Conservation (phyloP, 2,329 filamentous ascomycete species). For the Bipolaris sorokiniana region DNA sequence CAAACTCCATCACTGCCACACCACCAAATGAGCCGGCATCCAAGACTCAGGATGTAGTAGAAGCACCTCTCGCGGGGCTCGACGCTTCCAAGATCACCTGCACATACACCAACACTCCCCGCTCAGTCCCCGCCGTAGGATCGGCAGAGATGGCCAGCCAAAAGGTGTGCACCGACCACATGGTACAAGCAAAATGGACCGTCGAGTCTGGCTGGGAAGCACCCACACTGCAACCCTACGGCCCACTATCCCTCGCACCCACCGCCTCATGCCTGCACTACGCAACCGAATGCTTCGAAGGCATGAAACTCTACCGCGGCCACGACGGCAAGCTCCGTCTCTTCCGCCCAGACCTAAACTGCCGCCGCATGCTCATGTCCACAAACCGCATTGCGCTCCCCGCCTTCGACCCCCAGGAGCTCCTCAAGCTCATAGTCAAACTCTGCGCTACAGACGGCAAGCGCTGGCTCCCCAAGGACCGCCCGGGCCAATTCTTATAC, state of each 20-base stretch:
- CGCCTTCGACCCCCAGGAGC: constrained; percentile 70
- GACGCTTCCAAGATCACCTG: constrained; percentile 53
- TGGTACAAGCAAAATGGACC: constrained; percentile 78
- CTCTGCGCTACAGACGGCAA: constrained; percentile 75
- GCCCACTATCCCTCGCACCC: constrained; percentile 77
- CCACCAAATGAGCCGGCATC: constrained; percentile 28
- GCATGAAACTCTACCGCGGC: constrained; percentile 74
- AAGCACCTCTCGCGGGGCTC: constrained; percentile 46
- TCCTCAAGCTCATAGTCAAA: constrained; percentile 74
- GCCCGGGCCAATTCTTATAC: constrained; percentile 77
- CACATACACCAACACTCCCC: constrained; percentile 51
- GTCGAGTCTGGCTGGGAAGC: constrained; percentile 70
- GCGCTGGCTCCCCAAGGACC: constrained; percentile 77
- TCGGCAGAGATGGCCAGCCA: constrained; percentile 50
- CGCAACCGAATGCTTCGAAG: constrained; percentile 90
- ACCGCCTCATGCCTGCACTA: constrained; percentile 85
- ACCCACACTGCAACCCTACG: constrained; percentile 77
- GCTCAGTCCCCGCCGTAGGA: constrained; percentile 51
- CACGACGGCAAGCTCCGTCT: constrained; percentile 74
- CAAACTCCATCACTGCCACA: constrained; percentile 32
- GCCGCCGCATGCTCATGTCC: constrained; percentile 64
- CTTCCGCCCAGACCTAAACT: constrained; percentile 78
- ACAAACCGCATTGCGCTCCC: constrained; percentile 74
- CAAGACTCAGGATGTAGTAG: constrained; percentile 18
- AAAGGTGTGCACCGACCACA: constrained; percentile 77